Evolutionary conservation across 2,329 filamentous ascomycete species (phyloP).

Genomic region (Cladophialophora carrionii): DNA sequence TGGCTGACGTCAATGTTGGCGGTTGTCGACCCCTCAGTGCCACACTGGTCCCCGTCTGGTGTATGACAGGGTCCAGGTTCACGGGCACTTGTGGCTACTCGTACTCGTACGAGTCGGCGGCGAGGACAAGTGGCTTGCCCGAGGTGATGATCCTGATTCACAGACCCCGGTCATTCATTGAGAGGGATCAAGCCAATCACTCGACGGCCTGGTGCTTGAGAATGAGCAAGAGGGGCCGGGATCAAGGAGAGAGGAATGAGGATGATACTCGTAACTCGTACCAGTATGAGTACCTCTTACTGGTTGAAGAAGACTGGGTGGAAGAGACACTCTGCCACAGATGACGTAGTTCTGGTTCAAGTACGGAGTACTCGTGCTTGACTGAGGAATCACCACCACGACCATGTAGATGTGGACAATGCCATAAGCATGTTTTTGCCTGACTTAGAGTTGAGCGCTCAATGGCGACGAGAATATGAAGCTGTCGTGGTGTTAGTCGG

Average conservation of each 20-base stretch:
- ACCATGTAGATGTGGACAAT: background rate
- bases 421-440: no score
- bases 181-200: background rate
- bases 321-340: background rate
- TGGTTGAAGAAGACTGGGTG: no score
- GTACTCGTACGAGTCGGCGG: no score
- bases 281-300: no score
- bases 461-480: no score
- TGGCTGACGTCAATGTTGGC: background rate
- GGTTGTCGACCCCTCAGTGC: slow-evolving; percentile 4
- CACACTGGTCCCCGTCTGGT: background rate
- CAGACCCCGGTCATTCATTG: background rate
- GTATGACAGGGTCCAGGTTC: background rate
- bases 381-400: background rate
- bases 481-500: no score
- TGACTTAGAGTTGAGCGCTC: no score
- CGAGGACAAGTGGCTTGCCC: background rate
- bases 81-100: slow-evolving; percentile 4
- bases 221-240: background rate
- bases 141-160: background rate
- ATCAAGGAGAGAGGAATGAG: background rate
- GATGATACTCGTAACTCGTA: no score
- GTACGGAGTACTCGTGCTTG: no score
- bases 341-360: background rate
- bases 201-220: background rate